Conservation (phyloP, 805 yeast species). For the Tetrapisispora iriomotensis region DNA sequence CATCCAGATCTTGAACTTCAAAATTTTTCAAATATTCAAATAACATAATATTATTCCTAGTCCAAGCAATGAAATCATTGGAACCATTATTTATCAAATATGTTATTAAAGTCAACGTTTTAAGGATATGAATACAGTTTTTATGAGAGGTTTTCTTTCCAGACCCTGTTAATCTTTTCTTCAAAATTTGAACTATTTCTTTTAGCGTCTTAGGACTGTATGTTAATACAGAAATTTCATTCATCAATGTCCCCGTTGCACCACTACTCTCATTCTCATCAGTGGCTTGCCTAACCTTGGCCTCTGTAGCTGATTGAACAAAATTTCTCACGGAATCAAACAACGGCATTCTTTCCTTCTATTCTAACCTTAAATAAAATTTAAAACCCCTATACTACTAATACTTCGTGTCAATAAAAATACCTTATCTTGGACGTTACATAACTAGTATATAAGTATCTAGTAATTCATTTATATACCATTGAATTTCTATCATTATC, state of each 20-base stretch:
- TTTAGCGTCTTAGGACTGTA: constrained; percentile 31
- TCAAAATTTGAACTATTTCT: constrained; percentile 33
- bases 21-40: constrained; percentile 28
- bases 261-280: constrained; percentile 42
- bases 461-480: no score
- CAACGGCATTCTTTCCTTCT: constrained; percentile 16
- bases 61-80: constrained; percentile 39
- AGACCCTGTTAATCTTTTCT: constrained; percentile 31
- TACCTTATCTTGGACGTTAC: no score
- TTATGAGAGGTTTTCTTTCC: constrained; percentile 20
- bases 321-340: constrained; percentile 23
- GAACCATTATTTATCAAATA: constrained; percentile 48
- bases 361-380: no score
- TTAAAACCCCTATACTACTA: no score
- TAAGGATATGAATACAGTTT: constrained; percentile 35
- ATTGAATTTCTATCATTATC: no score
- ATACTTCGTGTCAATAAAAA: no score
- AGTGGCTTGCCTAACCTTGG: constrained; percentile 38
- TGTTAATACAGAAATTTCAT: constrained; percentile 41
- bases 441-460: no score
- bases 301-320: constrained; percentile 29
- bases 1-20: constrained; percentile 26
- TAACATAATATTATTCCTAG: constrained; percentile 26
- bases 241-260: constrained; percentile 46
- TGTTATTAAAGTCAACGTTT: constrained; percentile 43